Percentiles rank a stretch among this genome's conserved stretches.
phyloP scores from a whole-genome alignment of 306 rosid species.

The Morella rubra region DNA sequence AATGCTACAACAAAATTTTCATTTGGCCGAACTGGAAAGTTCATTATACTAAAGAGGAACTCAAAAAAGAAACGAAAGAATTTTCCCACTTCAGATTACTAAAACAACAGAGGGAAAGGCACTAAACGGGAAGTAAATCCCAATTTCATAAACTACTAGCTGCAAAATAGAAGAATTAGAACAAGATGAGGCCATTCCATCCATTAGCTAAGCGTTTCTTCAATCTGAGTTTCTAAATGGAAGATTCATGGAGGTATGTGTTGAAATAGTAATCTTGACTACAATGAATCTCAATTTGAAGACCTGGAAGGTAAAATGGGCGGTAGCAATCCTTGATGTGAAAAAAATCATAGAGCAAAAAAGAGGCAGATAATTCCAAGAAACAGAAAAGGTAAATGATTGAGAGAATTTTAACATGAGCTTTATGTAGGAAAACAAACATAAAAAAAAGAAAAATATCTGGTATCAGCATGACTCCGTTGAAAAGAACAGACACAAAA shows the following conservation, averaged over 20 bases:
- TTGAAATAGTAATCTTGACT: neutral
- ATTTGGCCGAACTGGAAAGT: neutral
- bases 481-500: neutral
- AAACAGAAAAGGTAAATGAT: slow-evolving; percentile 13
- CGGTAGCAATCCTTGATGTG: neutral
- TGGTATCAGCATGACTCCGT: slow-evolving; percentile 4
- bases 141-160: neutral
- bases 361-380: slow-evolving; percentile 30
- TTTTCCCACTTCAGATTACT: neutral
- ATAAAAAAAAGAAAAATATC: slow-evolving; percentile 12
- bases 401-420: slow-evolving; percentile 9
- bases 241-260: neutral
- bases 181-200: neutral
- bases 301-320: neutral
- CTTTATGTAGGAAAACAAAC: neutral
- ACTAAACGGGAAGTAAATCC: neutral
- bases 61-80: neutral
- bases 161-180: neutral
- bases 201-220: neutral
- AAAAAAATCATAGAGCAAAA: neutral
- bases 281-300: slow-evolving; percentile 1
- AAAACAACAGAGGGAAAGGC: neutral
- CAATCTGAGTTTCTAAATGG: neutral
- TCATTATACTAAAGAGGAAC: neutral
- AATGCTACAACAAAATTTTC: neutral